A percentile compares a stretch with the other conserved stretches of the same genome.
These are phyloP conservation scores for Cordyceps cicadae DNA, from an alignment of 2,329 filamentous ascomycete genomes.

Conservation along the genomic window DNA sequence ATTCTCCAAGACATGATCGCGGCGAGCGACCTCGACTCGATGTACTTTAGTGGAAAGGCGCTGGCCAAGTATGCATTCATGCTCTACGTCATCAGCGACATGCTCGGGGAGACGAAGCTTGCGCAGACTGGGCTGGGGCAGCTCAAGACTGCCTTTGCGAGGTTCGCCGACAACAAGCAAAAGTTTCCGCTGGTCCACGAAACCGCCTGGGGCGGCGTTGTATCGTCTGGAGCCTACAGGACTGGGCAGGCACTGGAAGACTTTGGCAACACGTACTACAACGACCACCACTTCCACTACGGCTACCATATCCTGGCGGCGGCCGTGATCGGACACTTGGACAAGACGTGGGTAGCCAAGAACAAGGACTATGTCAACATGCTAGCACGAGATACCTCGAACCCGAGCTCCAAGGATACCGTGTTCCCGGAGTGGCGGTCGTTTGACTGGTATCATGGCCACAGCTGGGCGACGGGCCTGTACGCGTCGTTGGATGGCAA, in stretches of 20 bases:
- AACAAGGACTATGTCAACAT: constrained; percentile 78
- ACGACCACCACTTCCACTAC: constrained; percentile 68
- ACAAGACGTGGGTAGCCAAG: constrained; percentile 61
- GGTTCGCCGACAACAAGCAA: constrained; percentile 61
- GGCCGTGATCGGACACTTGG: constrained; percentile 72
- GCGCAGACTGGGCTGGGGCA: constrained; percentile 50
- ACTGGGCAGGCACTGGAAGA: constrained; percentile 64
- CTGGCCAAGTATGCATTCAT: constrained; percentile 69
- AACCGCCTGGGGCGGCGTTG: constrained; percentile 67
- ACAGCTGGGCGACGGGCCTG: constrained; percentile 83
- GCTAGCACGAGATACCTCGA: constrained; percentile 74
- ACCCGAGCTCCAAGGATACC: constrained; percentile 60
- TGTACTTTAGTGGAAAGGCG: constrained; percentile 88
- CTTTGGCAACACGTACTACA: constrained; percentile 86
- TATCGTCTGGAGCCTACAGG: constrained; percentile 65
- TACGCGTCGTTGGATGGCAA: constrained; percentile 66
- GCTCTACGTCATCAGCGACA: constrained; percentile 55
- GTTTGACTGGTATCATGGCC: constrained; percentile 93
- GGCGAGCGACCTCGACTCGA: constrained; percentile 70
- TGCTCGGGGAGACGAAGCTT: constrained; percentile 50
- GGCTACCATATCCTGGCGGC: constrained; percentile 87
- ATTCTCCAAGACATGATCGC: constrained; percentile 65
- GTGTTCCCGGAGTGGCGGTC: constrained; percentile 74
- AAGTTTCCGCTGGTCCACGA: constrained; percentile 59
- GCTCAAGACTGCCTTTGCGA: constrained; percentile 58